phyloP scores from a whole-genome alignment of 768 basidiomycete species.

The Leccinum arenicola region DNA sequence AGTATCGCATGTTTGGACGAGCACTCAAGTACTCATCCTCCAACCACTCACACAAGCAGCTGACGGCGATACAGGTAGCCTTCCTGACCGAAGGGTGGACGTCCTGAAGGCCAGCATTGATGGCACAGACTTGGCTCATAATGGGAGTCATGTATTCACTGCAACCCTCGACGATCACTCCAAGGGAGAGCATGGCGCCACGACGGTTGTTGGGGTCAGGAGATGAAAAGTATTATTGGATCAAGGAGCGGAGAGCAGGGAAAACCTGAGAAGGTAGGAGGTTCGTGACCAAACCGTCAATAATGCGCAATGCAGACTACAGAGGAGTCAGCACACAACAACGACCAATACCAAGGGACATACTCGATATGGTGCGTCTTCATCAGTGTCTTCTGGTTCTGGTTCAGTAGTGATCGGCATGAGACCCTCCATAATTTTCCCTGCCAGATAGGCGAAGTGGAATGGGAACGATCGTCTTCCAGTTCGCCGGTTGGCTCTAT shows the following conservation, averaged over 20 bases:
- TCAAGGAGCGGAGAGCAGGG: conserved; percentile 81
- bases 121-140: conserved; percentile 87
- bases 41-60: conserved; percentile 96
- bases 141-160: conserved; percentile 96
- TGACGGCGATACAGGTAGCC: conserved; percentile 93
- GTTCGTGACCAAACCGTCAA: conserved; percentile 88
- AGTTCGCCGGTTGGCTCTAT: conserved; percentile 41
- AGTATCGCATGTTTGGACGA: conserved; percentile 77
- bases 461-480: conserved; percentile 55
- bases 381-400: conserved; percentile 91
- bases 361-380: conserved; percentile 89
- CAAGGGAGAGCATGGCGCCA: conserved; percentile 92
- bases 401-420: conserved; percentile 94
- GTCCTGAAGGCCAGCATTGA: conserved; percentile 87
- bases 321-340: conserved; percentile 6
- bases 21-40: conserved; percentile 71
- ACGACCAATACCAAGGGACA: conserved; percentile 23
- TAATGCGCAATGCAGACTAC: conserved; percentile 89
- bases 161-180: conserved; percentile 95
- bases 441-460: conserved; percentile 61
- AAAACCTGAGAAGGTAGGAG: conserved; percentile 96
- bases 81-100: conserved; percentile 83
- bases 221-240: conserved; percentile 83
- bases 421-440: conserved; percentile 82
- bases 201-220: conserved; percentile 77